These are phyloP conservation scores for Pythium aristosporum DNA, from an alignment of 352 stramenopile species.

Conservation along the genomic window DNA sequence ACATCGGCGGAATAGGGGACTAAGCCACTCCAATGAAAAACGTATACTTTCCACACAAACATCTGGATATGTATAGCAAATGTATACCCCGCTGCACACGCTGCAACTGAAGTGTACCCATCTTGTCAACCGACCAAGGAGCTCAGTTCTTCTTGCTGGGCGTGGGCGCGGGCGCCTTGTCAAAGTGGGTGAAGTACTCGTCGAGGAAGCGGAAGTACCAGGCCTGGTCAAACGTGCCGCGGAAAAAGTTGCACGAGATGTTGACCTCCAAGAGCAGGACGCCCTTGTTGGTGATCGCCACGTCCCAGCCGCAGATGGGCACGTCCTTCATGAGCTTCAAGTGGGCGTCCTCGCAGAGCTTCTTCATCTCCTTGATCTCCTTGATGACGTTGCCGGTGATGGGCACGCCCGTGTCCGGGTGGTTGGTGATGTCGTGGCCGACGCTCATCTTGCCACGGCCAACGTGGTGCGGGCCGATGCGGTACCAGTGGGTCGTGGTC, in stretches of 20 bases:
- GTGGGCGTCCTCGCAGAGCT: slow-evolving; percentile 85
- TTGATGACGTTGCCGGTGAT: slow-evolving; percentile 89
- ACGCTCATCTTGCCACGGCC: slow-evolving; percentile 74
- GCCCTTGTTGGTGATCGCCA: slow-evolving; percentile 90
- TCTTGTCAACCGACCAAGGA: slow-evolving; percentile 4
- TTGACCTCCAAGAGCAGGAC: slow-evolving; percentile 90
- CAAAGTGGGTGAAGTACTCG: slow-evolving; percentile 79
- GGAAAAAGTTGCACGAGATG: slow-evolving; percentile 96
- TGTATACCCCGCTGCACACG: slow-evolving; percentile 9
- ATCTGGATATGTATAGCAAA: slow-evolving; percentile 19
- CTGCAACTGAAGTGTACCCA: slow-evolving; percentile 19
- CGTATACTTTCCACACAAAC: slow-evolving; percentile 7
- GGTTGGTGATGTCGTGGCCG: slow-evolving; percentile 84
- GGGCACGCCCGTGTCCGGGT: slow-evolving; percentile 86
- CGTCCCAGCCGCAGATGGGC: slow-evolving; percentile 91
- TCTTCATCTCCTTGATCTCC: slow-evolving; percentile 85
- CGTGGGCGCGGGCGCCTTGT: slow-evolving; percentile 48
- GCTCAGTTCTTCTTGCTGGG: slow-evolving; percentile 41
- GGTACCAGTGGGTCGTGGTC: slow-evolving; percentile 97
- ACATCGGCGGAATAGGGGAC: slow-evolving; percentile 28
- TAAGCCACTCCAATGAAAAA: neutral
- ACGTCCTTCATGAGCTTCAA: slow-evolving; percentile 92
- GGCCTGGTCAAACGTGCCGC: slow-evolving; percentile 85
- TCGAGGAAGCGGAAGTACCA: slow-evolving; percentile 89
- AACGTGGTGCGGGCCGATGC: slow-evolving; percentile 78